These are phyloP conservation scores for Cutaneotrichosporon sp. DNA, from an alignment of 1,284 basidiomycete species.

Conservation along the genomic window DNA sequence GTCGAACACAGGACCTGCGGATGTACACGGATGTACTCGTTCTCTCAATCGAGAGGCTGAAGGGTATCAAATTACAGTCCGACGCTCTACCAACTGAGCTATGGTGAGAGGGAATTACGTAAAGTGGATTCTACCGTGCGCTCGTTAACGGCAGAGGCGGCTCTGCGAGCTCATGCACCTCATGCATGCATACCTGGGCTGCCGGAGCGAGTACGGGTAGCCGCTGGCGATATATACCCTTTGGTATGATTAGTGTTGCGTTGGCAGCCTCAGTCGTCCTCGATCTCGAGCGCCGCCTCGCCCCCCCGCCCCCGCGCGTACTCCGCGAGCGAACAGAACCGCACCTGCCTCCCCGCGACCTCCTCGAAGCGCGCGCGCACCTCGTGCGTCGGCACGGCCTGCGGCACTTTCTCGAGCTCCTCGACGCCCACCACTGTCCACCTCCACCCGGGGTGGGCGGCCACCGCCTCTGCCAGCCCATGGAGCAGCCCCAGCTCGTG, in stretches of 20 bases:
- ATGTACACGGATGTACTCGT: too few relatives aligned
- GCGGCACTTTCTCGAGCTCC: neutral
- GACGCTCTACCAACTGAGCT: conserved; percentile 1
- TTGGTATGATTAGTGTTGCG: too few relatives aligned
- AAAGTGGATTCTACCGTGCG: too few relatives aligned
- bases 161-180: too few relatives aligned
- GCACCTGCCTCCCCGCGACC: neutral
- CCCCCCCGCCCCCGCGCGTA: neutral
- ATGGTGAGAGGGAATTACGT: neutral
- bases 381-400: neutral
- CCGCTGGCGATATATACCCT: too few relatives aligned
- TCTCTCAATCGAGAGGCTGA: neutral
- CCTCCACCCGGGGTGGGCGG: neutral
- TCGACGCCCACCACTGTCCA: neutral
- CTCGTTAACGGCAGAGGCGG: too few relatives aligned
- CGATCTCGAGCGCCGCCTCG: neutral
- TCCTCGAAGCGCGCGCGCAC: neutral
- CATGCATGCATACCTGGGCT: too few relatives aligned
- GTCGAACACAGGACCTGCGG: conserved; percentile 1
- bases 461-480: neutral
- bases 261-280: too few relatives aligned
- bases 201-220: too few relatives aligned
- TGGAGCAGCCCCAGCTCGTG: neutral
- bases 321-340: neutral
- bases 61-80: neutral